A percentile compares a stretch with the other conserved stretches of the same genome.
Conservation (phyloP, 306 rosid species). For the Vigna trinervia region DNA sequence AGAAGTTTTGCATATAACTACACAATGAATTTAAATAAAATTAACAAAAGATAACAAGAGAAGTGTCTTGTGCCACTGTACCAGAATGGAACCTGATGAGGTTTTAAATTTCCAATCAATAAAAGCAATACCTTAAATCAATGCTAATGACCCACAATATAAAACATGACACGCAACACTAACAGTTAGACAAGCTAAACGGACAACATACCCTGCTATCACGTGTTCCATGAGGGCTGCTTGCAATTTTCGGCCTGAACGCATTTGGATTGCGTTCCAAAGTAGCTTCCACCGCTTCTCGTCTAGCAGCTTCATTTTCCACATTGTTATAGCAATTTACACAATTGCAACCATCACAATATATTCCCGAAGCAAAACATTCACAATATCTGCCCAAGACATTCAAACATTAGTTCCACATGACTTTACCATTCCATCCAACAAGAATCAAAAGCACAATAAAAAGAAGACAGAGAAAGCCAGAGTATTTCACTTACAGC, state of each 20-base stretch:
- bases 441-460: constrained; percentile 26
- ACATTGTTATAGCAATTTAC: constrained; percentile 94
- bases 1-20: not conserved
- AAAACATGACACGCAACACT: constrained; percentile 26
- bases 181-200: constrained; percentile 38
- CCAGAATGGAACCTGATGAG: not conserved
- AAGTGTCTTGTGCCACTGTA: not conserved
- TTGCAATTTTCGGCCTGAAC: constrained; percentile 97
- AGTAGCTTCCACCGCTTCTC: constrained; percentile 98
- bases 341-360: constrained; percentile 99
- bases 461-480: constrained; percentile 28
- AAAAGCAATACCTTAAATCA: constrained; percentile 4
- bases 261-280: constrained; percentile 99
- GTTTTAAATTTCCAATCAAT: constrained; percentile 8
- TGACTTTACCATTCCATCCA: constrained; percentile 39
- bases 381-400: constrained; percentile 88
- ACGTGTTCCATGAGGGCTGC: constrained; percentile 93
- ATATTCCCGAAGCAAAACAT: constrained; percentile 99
- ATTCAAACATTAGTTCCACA: constrained; percentile 44
- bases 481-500: constrained; percentile 71
- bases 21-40: constrained; percentile 32
- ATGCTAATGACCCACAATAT: constrained; percentile 1
- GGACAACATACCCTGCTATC: constrained; percentile 69
- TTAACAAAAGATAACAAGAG: constrained; percentile 10
- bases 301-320: constrained; percentile 94